Percentiles rank a stretch among this genome's conserved stretches.
phyloP scores from a whole-genome alignment of 83 land plant species.

The Larix sibirica region DNA sequence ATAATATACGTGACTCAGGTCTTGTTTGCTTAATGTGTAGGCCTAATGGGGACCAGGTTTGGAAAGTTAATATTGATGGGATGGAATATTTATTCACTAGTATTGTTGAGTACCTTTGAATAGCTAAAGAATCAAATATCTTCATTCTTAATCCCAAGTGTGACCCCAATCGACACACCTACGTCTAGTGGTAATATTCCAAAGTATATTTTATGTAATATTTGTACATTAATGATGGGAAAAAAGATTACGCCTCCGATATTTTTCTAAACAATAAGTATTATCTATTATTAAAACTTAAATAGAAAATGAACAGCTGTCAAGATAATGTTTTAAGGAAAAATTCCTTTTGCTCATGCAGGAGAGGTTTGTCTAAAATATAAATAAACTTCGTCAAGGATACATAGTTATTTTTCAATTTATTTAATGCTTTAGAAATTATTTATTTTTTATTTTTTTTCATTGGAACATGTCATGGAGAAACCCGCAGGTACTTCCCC shows the following conservation, averaged over 20 bases:
- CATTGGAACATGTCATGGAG: no score
- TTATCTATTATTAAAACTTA: background rate
- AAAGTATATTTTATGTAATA: background rate
- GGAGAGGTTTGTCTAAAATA: conserved; percentile 86
- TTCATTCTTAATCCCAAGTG: conserved; percentile 83
- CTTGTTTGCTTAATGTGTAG: conserved; percentile 30
- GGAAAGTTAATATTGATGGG: conserved; percentile 93
- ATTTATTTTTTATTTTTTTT: no score
- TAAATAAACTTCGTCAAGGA: conserved; percentile 68
- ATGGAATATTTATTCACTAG: conserved; percentile 81
- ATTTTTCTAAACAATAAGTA: background rate
- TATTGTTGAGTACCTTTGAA: conserved; percentile 75
- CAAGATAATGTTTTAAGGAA: background rate
- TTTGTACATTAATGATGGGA: background rate
- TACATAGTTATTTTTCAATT: conserved; percentile 32
- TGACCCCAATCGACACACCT: conserved; percentile 37
- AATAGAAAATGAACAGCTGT: background rate
- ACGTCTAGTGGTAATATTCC: conserved; percentile 80
- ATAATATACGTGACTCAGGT: background rate
- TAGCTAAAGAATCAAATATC: conserved; percentile 84
- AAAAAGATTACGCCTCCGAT: background rate
- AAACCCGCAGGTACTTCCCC: no score
- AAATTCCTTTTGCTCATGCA: conserved; percentile 22
- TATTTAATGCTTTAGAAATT: background rate
- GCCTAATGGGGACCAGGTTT: conserved; percentile 52